phyloP scores from a whole-genome alignment of 805 yeast genomes.

The Candida dendrica region DNA sequence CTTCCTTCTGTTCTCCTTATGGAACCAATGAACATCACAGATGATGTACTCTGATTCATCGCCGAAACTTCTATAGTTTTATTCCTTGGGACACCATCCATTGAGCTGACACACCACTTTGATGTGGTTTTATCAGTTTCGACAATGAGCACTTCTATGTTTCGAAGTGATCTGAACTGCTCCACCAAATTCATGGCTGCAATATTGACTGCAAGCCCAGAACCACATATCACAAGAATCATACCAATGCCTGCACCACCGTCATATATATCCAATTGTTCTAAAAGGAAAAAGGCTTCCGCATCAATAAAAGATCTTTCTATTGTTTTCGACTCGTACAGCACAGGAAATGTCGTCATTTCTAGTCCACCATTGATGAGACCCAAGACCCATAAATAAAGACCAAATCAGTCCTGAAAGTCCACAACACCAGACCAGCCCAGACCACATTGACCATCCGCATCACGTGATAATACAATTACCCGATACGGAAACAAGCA shows the following conservation, averaged over 20 bases:
- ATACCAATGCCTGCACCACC: background rate
- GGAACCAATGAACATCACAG: constrained; percentile 6
- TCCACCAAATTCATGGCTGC: background rate
- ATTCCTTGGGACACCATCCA: background rate
- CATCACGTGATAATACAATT: background rate
- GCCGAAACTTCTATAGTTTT: constrained; percentile 1
- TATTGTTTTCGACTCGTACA: too few species aligned
- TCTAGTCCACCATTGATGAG: too few species aligned
- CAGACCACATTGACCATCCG: too few species aligned
- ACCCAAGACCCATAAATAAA: too few species aligned
- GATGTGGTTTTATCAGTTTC: background rate
- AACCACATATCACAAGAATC: background rate
- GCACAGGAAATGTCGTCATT: too few species aligned
- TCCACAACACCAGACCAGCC: background rate
- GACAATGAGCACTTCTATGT: background rate
- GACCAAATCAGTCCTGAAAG: too few species aligned
- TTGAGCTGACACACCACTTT: constrained; percentile 6
- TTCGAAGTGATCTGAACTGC: background rate
- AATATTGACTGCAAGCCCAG: background rate
- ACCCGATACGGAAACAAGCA: background rate
- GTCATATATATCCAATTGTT: too few species aligned
- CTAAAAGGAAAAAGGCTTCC: too few species aligned
- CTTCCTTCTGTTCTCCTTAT: background rate
- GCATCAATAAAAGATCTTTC: too few species aligned
- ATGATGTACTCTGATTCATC: constrained; percentile 3